A percentile compares a stretch with the other conserved stretches of the same genome.
These are phyloP conservation scores for Grammothele lineata DNA, from an alignment of 768 basidiomycete species.

Conservation along the genomic window DNA sequence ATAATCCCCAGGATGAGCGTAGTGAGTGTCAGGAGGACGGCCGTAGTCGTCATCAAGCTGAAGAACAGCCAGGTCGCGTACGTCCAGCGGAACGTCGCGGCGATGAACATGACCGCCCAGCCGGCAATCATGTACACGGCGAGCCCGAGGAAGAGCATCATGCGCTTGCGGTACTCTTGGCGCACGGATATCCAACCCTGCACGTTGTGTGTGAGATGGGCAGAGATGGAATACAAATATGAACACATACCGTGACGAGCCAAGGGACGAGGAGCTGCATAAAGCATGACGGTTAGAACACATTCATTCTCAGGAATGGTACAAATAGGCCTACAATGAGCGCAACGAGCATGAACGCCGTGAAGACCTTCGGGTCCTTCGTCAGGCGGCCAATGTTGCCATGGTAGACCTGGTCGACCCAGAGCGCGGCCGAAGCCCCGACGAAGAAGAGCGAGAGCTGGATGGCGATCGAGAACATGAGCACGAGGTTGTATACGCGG, in stretches of 20 bases:
- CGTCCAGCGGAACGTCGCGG: slow-evolving; percentile 71
- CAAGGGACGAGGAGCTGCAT: slow-evolving; percentile 62
- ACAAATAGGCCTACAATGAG: slow-evolving; percentile 24
- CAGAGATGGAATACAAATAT: not conserved
- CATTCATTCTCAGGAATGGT: not conserved
- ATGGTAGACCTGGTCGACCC: slow-evolving; percentile 74
- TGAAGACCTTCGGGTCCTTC: slow-evolving; percentile 44
- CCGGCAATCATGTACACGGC: slow-evolving; percentile 59
- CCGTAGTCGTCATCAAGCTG: slow-evolving; percentile 52
- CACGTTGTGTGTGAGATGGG: not conserved
- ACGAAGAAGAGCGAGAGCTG: slow-evolving; percentile 82
- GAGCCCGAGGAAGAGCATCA: slow-evolving; percentile 59
- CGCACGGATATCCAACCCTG: slow-evolving; percentile 79
- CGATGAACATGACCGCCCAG: slow-evolving; percentile 72
- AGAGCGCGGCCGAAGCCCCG: slow-evolving; percentile 60
- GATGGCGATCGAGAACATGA: slow-evolving; percentile 65
- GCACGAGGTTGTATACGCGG: slow-evolving; percentile 68
- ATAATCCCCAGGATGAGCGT: slow-evolving; percentile 59
- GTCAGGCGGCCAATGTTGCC: slow-evolving; percentile 57
- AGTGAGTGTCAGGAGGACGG: slow-evolving; percentile 51
- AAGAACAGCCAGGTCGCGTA: slow-evolving; percentile 76
- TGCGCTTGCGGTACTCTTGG: slow-evolving; percentile 54
- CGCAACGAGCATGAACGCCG: slow-evolving; percentile 54
- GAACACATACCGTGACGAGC: slow-evolving; percentile 47
- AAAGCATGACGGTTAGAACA: not conserved